These are phyloP conservation scores for Penicillium sp. DNA, from an alignment of 2,329 filamentous ascomycete species.

Conservation along the genomic window DNA sequence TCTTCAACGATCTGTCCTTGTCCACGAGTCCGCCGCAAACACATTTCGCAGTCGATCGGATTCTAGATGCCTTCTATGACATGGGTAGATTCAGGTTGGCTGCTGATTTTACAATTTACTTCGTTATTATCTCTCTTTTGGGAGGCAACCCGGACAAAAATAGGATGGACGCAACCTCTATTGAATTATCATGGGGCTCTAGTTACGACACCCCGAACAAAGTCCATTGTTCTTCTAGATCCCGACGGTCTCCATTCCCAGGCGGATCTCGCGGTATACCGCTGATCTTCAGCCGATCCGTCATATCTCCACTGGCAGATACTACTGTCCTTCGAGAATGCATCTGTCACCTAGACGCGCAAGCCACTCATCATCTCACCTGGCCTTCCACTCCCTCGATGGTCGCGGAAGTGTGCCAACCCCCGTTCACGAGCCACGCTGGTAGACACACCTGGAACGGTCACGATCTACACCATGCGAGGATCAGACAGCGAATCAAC, in stretches of 20 bases:
- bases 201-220: background rate
- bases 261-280: conserved; percentile 4
- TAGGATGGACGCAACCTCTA: background rate
- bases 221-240: background rate
- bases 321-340: conserved; percentile 16
- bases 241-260: background rate
- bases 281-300: conserved; percentile 20
- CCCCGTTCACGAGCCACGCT: background rate
- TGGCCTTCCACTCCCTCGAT: background rate
- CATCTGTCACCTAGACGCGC: conserved; percentile 7
- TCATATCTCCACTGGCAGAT: conserved; percentile 14
- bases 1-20: background rate
- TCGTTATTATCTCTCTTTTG: background rate
- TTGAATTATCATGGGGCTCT: background rate
- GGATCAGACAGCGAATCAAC: background rate
- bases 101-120: background rate
- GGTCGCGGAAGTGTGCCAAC: conserved; percentile 3
- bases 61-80: conserved; percentile 1
- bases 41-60: background rate
- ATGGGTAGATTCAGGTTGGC: background rate
- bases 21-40: background rate
- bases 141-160: background rate
- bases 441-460: background rate
- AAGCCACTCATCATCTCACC: background rate
- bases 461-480: conserved; percentile 11